These are phyloP conservation scores for Xylariales sp. DNA, from an alignment of 2,329 filamentous ascomycete genomes.

Conservation along the genomic window DNA sequence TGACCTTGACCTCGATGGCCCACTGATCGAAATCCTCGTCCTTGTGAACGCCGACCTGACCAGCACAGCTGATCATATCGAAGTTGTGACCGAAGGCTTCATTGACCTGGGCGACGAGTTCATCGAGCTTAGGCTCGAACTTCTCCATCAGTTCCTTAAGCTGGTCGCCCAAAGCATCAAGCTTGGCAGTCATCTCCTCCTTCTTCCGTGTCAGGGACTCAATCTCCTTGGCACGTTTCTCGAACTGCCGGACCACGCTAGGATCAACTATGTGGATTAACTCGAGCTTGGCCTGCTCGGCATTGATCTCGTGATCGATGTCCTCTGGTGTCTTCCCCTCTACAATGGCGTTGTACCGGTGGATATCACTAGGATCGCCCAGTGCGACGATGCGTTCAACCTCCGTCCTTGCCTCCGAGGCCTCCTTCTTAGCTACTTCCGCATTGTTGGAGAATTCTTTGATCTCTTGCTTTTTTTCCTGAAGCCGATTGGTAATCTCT, in stretches of 20 bases:
- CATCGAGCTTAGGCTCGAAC: constrained; percentile 84
- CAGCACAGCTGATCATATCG: constrained; percentile 87
- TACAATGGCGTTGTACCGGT: constrained; percentile 38
- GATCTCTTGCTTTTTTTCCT: constrained; percentile 38
- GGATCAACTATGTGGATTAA: constrained; percentile 76
- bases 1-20: constrained; percentile 91
- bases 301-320: constrained; percentile 68
- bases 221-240: constrained; percentile 68
- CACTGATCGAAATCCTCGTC: constrained; percentile 91
- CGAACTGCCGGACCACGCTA: constrained; percentile 71
- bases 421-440: constrained; percentile 29
- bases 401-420: constrained; percentile 30
- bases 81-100: constrained; percentile 92
- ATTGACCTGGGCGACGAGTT: constrained; percentile 74
- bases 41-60: constrained; percentile 84
- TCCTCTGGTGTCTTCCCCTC: constrained; percentile 53
- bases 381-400: constrained; percentile 36
- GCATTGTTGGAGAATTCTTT: constrained; percentile 32
- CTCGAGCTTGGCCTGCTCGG: constrained; percentile 70
- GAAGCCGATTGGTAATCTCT: constrained; percentile 50
- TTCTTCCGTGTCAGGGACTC: constrained; percentile 55
- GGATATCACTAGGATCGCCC: constrained; percentile 33
- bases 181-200: constrained; percentile 46
- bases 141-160: constrained; percentile 63
- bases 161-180: constrained; percentile 49